phyloP scores from a whole-genome alignment of 768 basidiomycete species.

The Favolaschia claudopus region DNA sequence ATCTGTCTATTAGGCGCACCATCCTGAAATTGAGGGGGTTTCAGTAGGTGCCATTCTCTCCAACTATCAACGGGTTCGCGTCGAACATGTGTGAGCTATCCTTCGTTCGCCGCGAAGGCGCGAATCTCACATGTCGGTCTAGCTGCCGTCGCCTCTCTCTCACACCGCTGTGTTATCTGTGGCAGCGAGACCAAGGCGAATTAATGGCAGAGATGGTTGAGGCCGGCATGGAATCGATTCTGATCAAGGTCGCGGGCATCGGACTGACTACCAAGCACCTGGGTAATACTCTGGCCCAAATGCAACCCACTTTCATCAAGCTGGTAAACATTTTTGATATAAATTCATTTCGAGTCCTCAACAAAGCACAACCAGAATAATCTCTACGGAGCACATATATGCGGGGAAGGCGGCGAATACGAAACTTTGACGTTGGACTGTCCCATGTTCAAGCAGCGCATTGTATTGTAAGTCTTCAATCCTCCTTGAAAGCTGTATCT shows the following conservation, averaged over 20 bases:
- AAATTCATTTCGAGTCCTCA: background rate
- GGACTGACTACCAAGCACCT: constrained; percentile 83
- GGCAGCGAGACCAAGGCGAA: constrained; percentile 91
- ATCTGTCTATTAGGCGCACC: constrained; percentile 55
- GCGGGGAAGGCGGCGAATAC: constrained; percentile 98
- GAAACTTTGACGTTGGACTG: constrained; percentile 92
- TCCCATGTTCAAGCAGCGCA: constrained; percentile 82
- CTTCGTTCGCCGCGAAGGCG: background rate
- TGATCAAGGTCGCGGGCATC: constrained; percentile 97
- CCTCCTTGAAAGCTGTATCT: background rate
- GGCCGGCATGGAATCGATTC: constrained; percentile 77
- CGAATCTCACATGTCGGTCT: constrained; percentile 1
- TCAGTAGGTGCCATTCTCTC: constrained; percentile 97
- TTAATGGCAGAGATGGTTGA: constrained; percentile 88
- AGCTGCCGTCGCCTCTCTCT: constrained; percentile 85
- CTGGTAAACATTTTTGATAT: constrained; percentile 60
- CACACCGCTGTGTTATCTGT: constrained; percentile 86
- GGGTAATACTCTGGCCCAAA: constrained; percentile 74
- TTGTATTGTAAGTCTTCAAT: constrained; percentile 64
- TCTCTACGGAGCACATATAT: constrained; percentile 89
- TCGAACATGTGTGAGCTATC: constrained; percentile 90
- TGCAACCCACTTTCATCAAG: constrained; percentile 74
- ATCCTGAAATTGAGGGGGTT: constrained; percentile 86
- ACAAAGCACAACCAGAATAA: constrained; percentile 58
- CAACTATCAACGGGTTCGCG: constrained; percentile 94